Evolutionary conservation across 2,329 filamentous ascomycete genomes (phyloP).

Genomic region (Colletotrichum sp.): DNA sequence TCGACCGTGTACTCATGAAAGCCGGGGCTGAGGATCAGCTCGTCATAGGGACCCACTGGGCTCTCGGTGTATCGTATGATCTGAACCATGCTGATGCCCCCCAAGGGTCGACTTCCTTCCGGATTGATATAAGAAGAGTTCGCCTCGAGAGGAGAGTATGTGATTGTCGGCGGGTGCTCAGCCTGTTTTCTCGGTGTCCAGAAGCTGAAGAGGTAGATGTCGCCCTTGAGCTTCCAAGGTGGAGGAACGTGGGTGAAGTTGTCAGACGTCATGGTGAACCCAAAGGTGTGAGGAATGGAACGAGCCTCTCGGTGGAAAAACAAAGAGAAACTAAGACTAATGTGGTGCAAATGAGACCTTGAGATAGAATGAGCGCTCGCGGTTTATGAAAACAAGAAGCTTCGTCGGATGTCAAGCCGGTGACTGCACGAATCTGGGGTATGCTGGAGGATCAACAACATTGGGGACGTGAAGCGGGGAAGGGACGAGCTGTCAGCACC

Average conservation of each 20-base stretch:
- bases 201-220: slow-evolving; percentile 48
- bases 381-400: not conserved
- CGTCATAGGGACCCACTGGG: slow-evolving; percentile 59
- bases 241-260: slow-evolving; percentile 7
- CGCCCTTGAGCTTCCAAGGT: slow-evolving; percentile 51
- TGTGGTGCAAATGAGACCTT: too few species aligned
- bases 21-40: slow-evolving; percentile 54
- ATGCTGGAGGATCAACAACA: not conserved
- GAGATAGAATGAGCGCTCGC: not conserved
- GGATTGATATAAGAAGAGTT: slow-evolving; percentile 40
- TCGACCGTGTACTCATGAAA: slow-evolving; percentile 46
- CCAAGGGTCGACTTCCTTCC: slow-evolving; percentile 40
- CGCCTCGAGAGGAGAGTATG: slow-evolving; percentile 54
- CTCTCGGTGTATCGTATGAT: slow-evolving; percentile 55
- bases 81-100: slow-evolving; percentile 54
- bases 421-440: not conserved
- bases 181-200: slow-evolving; percentile 36
- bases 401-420: not conserved
- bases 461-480: not conserved
- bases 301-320: too few species aligned
- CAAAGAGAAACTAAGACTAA: too few species aligned
- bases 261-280: not conserved
- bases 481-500: not conserved
- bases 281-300: too few species aligned
- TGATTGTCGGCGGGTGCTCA: slow-evolving; percentile 36